Percentiles rank a stretch among this genome's conserved stretches.
Conservation (phyloP, 306 rosid genomes). For the Trichosanthes cucumerina region DNA sequence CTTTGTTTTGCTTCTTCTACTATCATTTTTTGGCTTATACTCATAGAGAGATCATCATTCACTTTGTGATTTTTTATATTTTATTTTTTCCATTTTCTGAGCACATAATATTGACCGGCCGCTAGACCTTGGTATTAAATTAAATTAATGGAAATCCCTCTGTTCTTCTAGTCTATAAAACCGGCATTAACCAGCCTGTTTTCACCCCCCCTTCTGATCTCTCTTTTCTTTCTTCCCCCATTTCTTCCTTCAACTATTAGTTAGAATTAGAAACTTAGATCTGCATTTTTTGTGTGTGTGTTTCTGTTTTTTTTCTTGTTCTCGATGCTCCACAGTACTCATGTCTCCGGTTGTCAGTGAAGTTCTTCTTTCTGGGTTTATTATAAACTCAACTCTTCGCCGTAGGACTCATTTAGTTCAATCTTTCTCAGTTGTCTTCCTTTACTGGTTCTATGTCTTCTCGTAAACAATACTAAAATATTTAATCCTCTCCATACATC, state of each 20-base stretch:
- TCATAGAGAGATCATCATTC: not conserved
- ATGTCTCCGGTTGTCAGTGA: slow-evolving; percentile 61
- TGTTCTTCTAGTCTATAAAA: not conserved
- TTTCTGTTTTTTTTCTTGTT: not conserved
- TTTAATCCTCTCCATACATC: not conserved
- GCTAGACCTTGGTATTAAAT: no score
- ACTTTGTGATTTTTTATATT: not conserved
- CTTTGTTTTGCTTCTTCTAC: not conserved
- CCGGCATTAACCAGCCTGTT: not conserved
- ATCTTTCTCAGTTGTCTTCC: slow-evolving; percentile 45
- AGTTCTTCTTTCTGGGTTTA: slow-evolving; percentile 50
- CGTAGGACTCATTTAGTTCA: slow-evolving; percentile 46
- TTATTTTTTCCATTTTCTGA: no score
- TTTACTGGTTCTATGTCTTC: slow-evolving; percentile 46
- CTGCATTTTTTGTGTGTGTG: not conserved
- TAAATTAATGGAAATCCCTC: not conserved
- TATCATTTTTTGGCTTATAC: no score
- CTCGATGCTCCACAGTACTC: slow-evolving; percentile 39
- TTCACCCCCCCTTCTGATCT: not conserved
- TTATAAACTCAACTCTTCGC: slow-evolving; percentile 53
- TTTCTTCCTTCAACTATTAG: not conserved
- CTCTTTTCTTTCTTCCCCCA: not conserved
- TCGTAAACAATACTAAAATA: not conserved
- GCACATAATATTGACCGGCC: no score
- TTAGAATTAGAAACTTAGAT: not conserved